These are phyloP conservation scores for Pistacia integerrima DNA, from an alignment of 345 rosid genomes.

Conservation along the genomic window DNA sequence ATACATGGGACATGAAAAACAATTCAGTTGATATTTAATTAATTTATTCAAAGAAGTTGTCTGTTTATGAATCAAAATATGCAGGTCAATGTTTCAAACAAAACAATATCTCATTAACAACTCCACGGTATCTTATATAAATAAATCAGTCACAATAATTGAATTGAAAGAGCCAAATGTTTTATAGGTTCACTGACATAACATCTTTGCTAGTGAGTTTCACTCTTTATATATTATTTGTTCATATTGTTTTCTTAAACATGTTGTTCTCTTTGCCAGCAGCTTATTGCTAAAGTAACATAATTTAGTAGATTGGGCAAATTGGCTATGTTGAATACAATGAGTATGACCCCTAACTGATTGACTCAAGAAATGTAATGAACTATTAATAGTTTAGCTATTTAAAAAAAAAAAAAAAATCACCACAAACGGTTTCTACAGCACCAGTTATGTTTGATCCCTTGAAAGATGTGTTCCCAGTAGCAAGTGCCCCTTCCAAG, in stretches of 20 bases:
- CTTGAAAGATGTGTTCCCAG: constrained; percentile 94
- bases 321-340: background rate
- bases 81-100: background rate
- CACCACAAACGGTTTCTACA: constrained; percentile 2
- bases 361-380: background rate
- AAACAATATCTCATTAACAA: background rate
- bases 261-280: background rate
- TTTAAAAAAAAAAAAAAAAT: background rate
- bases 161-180: background rate
- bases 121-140: background rate
- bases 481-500: constrained; percentile 88
- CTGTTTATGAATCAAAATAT: too few species aligned
- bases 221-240: too few species aligned
- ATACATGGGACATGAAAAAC: too few species aligned
- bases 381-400: background rate
- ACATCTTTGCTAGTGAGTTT: too few species aligned
- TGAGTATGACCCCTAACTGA: too few species aligned
- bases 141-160: background rate
- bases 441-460: constrained; percentile 90
- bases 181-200: background rate
- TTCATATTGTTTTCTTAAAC: too few species aligned
- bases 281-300: background rate
- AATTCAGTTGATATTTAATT: too few species aligned
- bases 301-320: background rate
- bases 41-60: too few species aligned